These are phyloP conservation scores for Actinidia chinensis DNA, from an alignment of 179 eudicot species.

Conservation along the genomic window DNA sequence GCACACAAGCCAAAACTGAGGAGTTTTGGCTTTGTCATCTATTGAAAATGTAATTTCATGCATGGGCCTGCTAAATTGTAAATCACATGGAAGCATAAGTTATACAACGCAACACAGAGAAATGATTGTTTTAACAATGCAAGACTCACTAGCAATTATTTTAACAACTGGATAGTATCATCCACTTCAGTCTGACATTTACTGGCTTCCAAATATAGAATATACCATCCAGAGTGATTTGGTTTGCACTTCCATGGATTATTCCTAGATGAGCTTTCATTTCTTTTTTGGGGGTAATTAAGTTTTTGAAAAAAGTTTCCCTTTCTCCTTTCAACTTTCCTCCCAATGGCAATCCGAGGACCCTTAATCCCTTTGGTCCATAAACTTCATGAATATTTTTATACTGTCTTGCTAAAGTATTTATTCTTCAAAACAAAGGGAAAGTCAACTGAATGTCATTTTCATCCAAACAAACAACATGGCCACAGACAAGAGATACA, in stretches of 20 bases:
- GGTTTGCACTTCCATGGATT: not conserved
- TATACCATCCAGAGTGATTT: not conserved
- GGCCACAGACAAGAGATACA: no score
- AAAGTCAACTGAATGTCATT: no score
- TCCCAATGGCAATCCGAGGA: no score
- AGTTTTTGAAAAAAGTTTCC: no score
- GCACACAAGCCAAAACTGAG: constrained; percentile 35
- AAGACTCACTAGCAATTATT: not conserved
- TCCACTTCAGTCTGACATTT: not conserved
- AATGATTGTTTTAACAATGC: no score
- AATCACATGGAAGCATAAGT: constrained; percentile 11
- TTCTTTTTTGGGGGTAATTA: no score
- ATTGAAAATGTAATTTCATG: constrained; percentile 92
- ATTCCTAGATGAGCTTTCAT: not conserved
- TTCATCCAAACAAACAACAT: no score
- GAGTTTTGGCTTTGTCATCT: constrained; percentile 82
- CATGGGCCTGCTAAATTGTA: constrained; percentile 60
- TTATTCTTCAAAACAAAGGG: no score
- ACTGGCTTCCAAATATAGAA: not conserved
- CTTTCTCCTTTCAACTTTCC: no score
- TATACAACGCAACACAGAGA: not conserved
- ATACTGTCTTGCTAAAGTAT: no score
- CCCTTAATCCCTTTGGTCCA: no score
- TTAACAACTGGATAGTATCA: not conserved
- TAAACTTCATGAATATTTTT: no score